Evolutionary conservation across 176 grass and related monocot species (phyloP).

Genomic region (Tuctoria greenei): DNA sequence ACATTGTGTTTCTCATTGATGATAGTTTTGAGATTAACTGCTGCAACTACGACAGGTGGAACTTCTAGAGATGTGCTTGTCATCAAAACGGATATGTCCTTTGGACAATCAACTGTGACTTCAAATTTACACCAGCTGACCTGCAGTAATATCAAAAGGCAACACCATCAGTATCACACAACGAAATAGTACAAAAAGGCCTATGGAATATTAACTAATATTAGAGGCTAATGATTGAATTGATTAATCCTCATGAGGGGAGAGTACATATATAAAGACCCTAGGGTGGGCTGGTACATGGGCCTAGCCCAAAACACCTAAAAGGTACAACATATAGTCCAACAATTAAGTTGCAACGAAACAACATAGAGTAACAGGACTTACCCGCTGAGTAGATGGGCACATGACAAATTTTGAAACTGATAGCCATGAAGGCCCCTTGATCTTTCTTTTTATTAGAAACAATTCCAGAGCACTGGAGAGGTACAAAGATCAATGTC

Average conservation of each 20-base stretch:
- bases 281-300: no score
- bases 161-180: neutral
- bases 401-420: slow-evolving; percentile 75
- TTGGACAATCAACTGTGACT: slow-evolving; percentile 75
- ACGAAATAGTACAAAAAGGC: slow-evolving; percentile 11
- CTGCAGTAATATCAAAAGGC: slow-evolving; percentile 55
- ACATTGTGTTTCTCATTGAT: slow-evolving; percentile 78
- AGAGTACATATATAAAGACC: no score
- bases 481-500: slow-evolving; percentile 27
- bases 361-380: slow-evolving; percentile 2
- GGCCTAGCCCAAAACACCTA: no score
- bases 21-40: slow-evolving; percentile 94
- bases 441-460: slow-evolving; percentile 93
- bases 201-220: neutral
- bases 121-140: slow-evolving; percentile 99
- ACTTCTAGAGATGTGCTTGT: slow-evolving; percentile 59
- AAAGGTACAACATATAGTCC: no score
- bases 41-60: slow-evolving; percentile 69
- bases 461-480: slow-evolving; percentile 91
- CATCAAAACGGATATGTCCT: slow-evolving; percentile 69
- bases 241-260: no score
- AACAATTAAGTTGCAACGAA: slow-evolving; percentile 11
- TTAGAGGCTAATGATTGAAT: no score
- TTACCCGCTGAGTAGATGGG: slow-evolving; percentile 57
- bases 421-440: slow-evolving; percentile 87